phyloP scores from a whole-genome alignment of 768 basidiomycete species.

The Trametes cingulata region DNA sequence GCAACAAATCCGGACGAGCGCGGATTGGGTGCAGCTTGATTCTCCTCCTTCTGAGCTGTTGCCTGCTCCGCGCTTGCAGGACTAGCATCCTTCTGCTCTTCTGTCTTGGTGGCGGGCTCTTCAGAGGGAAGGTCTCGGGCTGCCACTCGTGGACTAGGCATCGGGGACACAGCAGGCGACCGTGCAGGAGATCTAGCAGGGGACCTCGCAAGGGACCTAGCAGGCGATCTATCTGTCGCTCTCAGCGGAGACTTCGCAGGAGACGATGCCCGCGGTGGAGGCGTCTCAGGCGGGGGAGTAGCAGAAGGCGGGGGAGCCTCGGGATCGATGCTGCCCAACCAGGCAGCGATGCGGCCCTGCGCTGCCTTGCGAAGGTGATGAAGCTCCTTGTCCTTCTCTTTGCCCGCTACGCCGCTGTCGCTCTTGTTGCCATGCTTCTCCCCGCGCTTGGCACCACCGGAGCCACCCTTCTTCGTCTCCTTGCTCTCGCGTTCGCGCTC shows the following conservation, averaged over 20 bases:
- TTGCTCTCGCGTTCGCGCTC: conserved; percentile 11
- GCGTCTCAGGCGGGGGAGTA: conserved; percentile 21
- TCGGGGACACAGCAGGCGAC: not conserved
- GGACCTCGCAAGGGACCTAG: not conserved
- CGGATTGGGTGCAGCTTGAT: conserved; percentile 54
- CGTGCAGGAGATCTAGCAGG: not conserved
- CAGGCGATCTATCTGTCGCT: not conserved
- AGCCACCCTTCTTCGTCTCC: conserved; percentile 12
- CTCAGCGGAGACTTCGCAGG: not conserved
- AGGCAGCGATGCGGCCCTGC: conserved; percentile 75
- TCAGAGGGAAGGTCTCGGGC: not conserved
- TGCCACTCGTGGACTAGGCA: conserved; percentile 1
- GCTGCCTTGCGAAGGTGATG: conserved; percentile 46
- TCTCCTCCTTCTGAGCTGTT: not conserved
- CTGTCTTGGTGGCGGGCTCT: not conserved
- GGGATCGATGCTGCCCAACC: conserved; percentile 69
- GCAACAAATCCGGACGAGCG: conserved; percentile 79
- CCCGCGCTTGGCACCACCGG: conserved; percentile 11
- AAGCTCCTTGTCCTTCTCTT: conserved; percentile 38
- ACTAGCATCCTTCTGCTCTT: not conserved
- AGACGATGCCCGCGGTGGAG: not conserved
- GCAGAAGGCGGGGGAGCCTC: conserved; percentile 51
- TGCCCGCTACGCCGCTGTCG: conserved; percentile 10
- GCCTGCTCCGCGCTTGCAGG: not conserved
- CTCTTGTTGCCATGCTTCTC: conserved; percentile 30